Percentiles rank a stretch among this genome's conserved stretches.
These are phyloP conservation scores for Arabis alpina DNA, from an alignment of 345 rosid genomes.

Conservation along the genomic window DNA sequence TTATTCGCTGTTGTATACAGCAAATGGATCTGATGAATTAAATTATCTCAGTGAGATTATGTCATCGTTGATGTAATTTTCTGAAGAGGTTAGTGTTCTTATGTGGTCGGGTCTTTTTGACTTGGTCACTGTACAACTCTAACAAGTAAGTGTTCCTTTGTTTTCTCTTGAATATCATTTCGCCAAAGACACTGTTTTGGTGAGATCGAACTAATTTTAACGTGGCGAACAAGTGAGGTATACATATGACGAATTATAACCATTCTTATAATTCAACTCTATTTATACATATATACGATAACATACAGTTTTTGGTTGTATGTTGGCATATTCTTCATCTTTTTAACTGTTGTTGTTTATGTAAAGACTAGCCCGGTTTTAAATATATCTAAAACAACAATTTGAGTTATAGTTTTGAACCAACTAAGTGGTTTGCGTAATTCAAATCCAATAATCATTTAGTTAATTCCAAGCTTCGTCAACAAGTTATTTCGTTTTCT, in stretches of 20 bases:
- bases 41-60: background rate
- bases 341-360: too few species aligned
- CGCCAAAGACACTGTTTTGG: constrained; percentile 12
- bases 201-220: background rate
- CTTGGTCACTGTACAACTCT: constrained; percentile 39
- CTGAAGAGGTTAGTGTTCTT: constrained; percentile 23
- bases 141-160: constrained; percentile 9
- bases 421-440: too few species aligned
- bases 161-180: background rate
- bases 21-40: constrained; percentile 16
- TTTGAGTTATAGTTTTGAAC: too few species aligned
- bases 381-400: too few species aligned
- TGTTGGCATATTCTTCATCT: too few species aligned
- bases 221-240: constrained; percentile 16
- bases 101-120: constrained; percentile 33
- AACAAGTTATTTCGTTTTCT: constrained; percentile 20
- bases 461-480: constrained; percentile 14
- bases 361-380: too few species aligned
- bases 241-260: background rate
- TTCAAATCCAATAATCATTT: background rate
- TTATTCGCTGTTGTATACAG: constrained; percentile 14
- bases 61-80: constrained; percentile 36
- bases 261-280: background rate
- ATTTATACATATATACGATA: background rate
- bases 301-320: too few species aligned